Evolutionary conservation across 2,329 filamentous ascomycete species (phyloP).

Genomic region (Fusarium foetens): DNA sequence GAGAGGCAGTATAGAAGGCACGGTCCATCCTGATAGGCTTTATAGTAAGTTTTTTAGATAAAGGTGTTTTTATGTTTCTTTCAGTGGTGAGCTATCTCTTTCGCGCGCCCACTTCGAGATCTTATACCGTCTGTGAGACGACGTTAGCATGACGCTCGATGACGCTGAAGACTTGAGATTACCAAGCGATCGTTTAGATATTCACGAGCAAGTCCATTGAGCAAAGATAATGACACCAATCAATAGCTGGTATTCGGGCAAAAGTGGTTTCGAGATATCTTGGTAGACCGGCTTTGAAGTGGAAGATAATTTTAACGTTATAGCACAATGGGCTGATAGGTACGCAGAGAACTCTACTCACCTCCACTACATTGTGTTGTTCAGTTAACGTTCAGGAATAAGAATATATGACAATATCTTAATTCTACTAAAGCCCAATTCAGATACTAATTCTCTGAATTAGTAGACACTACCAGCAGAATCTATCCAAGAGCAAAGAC

Average conservation of each 20-base stretch:
- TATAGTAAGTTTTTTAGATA: neutral
- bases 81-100: fast-evolving
- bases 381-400: no score
- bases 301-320: fast-evolving
- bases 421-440: no score
- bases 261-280: neutral
- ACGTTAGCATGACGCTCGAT: constrained; percentile 19
- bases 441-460: no score
- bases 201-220: neutral
- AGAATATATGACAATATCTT: no score
- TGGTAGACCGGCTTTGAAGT: neutral
- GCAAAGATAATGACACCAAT: neutral
- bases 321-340: no score
- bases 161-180: constrained; percentile 20
- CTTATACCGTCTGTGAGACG: neutral
- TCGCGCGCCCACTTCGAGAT: neutral
- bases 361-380: no score
- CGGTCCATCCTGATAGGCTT: neutral
- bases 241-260: no score
- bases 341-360: no score
- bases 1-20: constrained; percentile 4
- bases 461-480: no score
- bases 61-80: neutral
- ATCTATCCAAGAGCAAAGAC: no score
- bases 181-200: neutral